A percentile compares a stretch with the other conserved stretches of the same genome.
phyloP scores from a whole-genome alignment of 2,329 filamentous ascomycete species.

The Fusarium devonianum region DNA sequence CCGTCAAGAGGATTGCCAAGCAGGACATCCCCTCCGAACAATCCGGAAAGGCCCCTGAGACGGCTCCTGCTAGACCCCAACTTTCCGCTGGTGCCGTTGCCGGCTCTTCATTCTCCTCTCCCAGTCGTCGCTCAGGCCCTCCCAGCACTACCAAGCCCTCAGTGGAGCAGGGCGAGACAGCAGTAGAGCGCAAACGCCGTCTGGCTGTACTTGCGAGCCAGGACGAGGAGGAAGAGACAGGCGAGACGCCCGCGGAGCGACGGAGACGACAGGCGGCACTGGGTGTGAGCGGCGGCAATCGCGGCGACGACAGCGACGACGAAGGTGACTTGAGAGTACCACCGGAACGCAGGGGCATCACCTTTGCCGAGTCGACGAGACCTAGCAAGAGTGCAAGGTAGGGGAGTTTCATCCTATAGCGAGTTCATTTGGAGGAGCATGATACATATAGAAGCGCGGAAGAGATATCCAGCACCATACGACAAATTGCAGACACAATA shows the following conservation, averaged over 20 bases:
- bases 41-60: slow-evolving; percentile 32
- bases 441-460: slow-evolving; percentile 26
- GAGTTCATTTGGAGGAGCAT: slow-evolving; percentile 32
- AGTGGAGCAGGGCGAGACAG: slow-evolving; percentile 63
- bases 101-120: slow-evolving; percentile 23
- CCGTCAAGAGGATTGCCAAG: slow-evolving; percentile 59
- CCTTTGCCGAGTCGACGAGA: slow-evolving; percentile 62
- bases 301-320: slow-evolving; percentile 55
- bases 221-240: slow-evolving; percentile 52
- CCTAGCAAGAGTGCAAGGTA: slow-evolving; percentile 27
- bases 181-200: slow-evolving; percentile 72
- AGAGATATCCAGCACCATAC: slow-evolving; percentile 27
- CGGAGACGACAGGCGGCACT: slow-evolving; percentile 77
- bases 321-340: slow-evolving; percentile 64
- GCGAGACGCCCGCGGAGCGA: slow-evolving; percentile 77
- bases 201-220: slow-evolving; percentile 60
- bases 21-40: slow-evolving; percentile 43
- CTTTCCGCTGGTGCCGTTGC: background rate
- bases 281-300: slow-evolving; percentile 61
- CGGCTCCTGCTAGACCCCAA: slow-evolving; percentile 13
- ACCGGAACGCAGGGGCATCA: slow-evolving; percentile 62
- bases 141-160: slow-evolving; percentile 31
- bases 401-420: slow-evolving; percentile 14
- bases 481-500: slow-evolving; percentile 20
- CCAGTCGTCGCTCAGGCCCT: slow-evolving; percentile 14